These are phyloP conservation scores for Bretschneidera sinensis DNA, from an alignment of 345 rosid genomes.

Conservation along the genomic window DNA sequence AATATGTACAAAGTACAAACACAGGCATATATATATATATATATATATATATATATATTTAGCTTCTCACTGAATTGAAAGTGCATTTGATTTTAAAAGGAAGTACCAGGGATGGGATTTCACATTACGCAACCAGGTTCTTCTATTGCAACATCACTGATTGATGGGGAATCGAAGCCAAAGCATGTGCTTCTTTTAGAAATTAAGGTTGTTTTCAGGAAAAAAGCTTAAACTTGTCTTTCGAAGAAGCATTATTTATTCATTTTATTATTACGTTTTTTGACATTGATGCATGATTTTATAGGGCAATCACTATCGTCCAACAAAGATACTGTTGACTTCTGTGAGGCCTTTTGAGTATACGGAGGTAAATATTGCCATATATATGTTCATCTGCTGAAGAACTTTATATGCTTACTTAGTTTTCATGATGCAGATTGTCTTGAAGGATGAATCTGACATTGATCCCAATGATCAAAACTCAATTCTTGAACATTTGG, in stretches of 20 bases:
- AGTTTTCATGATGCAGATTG: slow-evolving; percentile 49
- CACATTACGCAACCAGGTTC: slow-evolving; percentile 98
- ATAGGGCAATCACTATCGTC: slow-evolving; percentile 97
- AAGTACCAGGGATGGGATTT: slow-evolving; percentile 97
- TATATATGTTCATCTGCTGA: slow-evolving; percentile 11
- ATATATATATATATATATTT: neutral
- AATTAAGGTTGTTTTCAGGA: slow-evolving; percentile 61
- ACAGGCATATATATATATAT: neutral
- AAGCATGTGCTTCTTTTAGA: slow-evolving; percentile 96
- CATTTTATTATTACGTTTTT: slow-evolving; percentile 4
- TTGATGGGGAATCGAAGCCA: slow-evolving; percentile 98
- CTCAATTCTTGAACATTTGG: slow-evolving; percentile 89
- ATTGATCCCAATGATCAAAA: slow-evolving; percentile 92
- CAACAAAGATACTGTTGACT: slow-evolving; percentile 89
- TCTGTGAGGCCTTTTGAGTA: slow-evolving; percentile 96
- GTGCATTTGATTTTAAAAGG: slow-evolving; percentile 55
- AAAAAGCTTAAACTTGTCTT: slow-evolving; percentile 16
- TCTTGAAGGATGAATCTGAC: slow-evolving; percentile 74
- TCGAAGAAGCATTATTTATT: slow-evolving; percentile 12
- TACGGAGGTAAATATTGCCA: slow-evolving; percentile 49
- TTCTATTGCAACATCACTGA: slow-evolving; percentile 95
- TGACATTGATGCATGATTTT: slow-evolving; percentile 18
- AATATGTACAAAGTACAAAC: neutral
- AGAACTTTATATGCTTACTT: slow-evolving; percentile 21
- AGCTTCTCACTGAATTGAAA: slow-evolving; percentile 26